Base-by-base conservation (phyloP, 305 asterid species). In the Nicotiana rustica region DNA sequence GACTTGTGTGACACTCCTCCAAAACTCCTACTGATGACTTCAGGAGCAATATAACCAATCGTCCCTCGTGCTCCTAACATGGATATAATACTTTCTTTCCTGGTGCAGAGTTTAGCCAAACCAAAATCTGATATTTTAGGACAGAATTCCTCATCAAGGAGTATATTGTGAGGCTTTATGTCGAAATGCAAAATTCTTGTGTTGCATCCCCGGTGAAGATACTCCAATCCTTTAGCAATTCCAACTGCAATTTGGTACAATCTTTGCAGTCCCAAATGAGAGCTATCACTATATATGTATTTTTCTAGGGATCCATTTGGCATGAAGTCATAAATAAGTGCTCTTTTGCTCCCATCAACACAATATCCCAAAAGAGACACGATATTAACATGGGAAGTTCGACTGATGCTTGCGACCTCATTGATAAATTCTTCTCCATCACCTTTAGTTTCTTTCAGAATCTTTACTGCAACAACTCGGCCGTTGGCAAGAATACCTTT, bases 271-370 rank as follows among this genome's bases (percentile, higher is more conserved):
- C 55, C 79, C 61, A 81, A 18, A 3, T 2, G 67, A 29, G 79
- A 36, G 17, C 57, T 31, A 35, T 77, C 78, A 6, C 61, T 33
- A 9, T 66, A 35, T 33, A 84, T 81, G 47, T 64, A 76, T 44
- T 84, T 84, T 49, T 84, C 85, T 5, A 84, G 47, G 3, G 87
- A 84, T 12, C 85, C 87, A 81, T 84, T 84, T 19, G 76, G 59
- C 84, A 84, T 84, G 79, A 62, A 67, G 56, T 59, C 81, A 41
- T 78, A 78, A 59, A 78, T 21, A 1, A 78, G 81, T 4, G 57
- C 81, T 62, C 69, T 35, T 59, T 78, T 33, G 8, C 31, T 35
- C 55, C 69, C 35, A 57, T 77, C 81, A 31, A 77, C 13, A 61
- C 81, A 77, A n/a, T 31, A 77, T 55, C 81, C 81, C 64, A 77